These are phyloP conservation scores for Aaosphaeria pasadenensis DNA, from an alignment of 2,329 filamentous ascomycete genomes.

Conservation along the genomic window DNA sequence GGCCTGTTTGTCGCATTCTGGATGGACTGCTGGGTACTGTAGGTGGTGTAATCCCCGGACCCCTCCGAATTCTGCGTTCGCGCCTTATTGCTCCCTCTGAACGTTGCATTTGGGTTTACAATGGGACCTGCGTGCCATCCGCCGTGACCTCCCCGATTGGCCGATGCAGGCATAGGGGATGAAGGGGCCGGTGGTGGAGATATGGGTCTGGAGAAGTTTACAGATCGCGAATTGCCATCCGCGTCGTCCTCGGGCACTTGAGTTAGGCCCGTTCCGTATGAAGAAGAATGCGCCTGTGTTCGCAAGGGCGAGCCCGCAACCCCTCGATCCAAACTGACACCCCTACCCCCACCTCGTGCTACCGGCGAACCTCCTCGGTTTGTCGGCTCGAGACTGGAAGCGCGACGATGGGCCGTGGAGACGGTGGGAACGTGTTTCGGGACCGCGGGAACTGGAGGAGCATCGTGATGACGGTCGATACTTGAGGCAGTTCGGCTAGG, in stretches of 20 bases:
- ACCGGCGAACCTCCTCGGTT: slow-evolving; percentile 46
- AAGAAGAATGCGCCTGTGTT: slow-evolving; percentile 15
- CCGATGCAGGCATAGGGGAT: slow-evolving; percentile 9
- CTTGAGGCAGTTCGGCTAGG: slow-evolving; percentile 24
- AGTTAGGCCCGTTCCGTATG: slow-evolving; percentile 32
- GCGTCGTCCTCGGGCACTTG: slow-evolving; percentile 44
- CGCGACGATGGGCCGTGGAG: slow-evolving; percentile 26
- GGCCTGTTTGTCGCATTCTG: slow-evolving; percentile 37
- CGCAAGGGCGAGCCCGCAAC: slow-evolving; percentile 12
- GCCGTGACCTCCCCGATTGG: slow-evolving; percentile 12
- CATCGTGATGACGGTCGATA: slow-evolving; percentile 36
- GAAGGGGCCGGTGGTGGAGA: slow-evolving; percentile 41
- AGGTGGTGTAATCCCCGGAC: slow-evolving; percentile 14
- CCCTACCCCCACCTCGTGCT: slow-evolving; percentile 33
- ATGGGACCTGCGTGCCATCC: slow-evolving; percentile 42
- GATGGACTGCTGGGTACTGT: slow-evolving; percentile 27
- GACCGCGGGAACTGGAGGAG: slow-evolving; percentile 74
- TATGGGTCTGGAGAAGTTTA: slow-evolving; percentile 57
- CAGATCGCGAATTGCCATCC: slow-evolving; percentile 40
- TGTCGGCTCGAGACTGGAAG: slow-evolving; percentile 52
- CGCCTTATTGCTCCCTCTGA: slow-evolving; percentile 22
- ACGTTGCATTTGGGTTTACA: slow-evolving; percentile 25
- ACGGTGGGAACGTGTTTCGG: slow-evolving; percentile 50
- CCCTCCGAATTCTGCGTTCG: slow-evolving; percentile 27
- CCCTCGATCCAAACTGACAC: slow-evolving; percentile 42